These are phyloP conservation scores for Suillus bovinus DNA, from an alignment of 768 basidiomycete genomes.

Conservation along the genomic window DNA sequence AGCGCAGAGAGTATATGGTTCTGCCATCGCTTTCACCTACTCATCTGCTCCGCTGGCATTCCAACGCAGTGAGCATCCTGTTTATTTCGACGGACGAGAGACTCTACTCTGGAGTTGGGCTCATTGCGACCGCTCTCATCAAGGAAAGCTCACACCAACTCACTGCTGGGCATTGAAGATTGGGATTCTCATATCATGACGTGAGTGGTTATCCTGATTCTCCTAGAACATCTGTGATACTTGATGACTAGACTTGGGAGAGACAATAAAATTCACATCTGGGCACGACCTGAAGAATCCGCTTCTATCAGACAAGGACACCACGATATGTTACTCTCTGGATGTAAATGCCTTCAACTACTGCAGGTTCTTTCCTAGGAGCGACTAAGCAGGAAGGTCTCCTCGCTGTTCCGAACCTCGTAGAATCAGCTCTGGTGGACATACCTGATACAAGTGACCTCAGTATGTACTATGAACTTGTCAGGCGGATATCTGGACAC, in stretches of 20 bases:
- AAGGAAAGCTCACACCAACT: conserved; percentile 83
- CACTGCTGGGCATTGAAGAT: too few relatives aligned
- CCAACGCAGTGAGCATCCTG: conserved; percentile 63
- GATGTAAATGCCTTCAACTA: conserved; percentile 94
- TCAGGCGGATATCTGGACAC: conserved; percentile 84
- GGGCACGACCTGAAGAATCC: conserved; percentile 54
- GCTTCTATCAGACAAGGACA: conserved; percentile 50
- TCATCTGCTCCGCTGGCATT: conserved; percentile 76
- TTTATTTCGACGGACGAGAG: conserved; percentile 69
- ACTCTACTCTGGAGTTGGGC: conserved; percentile 84
- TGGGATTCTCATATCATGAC: conserved; percentile 68
- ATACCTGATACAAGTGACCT: neutral
- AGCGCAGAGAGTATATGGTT: too few relatives aligned
- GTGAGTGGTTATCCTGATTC: conserved; percentile 48
- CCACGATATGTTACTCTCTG: conserved; percentile 62
- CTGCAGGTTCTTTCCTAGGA: conserved; percentile 77
- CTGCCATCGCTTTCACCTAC: conserved; percentile 54
- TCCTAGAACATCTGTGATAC: neutral
- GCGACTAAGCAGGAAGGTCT: conserved; percentile 40
- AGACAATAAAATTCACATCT: conserved; percentile 83
- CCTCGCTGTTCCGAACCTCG: conserved; percentile 82
- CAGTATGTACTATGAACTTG: conserved; percentile 1
- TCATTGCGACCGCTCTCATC: conserved; percentile 69
- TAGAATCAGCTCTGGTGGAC: conserved; percentile 81
- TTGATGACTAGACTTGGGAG: conserved; percentile 63